These are phyloP conservation scores for Paxillus rubicundulus DNA, from an alignment of 768 basidiomycete genomes.

Conservation along the genomic window DNA sequence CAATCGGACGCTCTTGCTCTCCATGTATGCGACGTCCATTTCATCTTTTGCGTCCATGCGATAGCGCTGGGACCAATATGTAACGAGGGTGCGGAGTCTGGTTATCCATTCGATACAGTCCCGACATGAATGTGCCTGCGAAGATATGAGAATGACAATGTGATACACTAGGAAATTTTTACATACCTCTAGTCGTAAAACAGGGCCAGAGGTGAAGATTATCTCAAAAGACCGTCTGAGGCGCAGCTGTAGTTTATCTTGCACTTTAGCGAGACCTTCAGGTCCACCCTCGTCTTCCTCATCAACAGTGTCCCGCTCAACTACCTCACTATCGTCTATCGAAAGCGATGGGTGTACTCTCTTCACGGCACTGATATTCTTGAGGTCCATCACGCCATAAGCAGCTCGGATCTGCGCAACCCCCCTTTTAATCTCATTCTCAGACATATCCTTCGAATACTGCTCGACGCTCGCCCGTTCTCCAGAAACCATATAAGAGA, in stretches of 20 bases:
- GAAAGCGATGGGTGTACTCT: constrained; percentile 42
- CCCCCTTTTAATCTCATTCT: constrained; percentile 61
- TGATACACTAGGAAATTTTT: background rate
- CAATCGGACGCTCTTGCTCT: constrained; percentile 50
- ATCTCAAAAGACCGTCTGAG: constrained; percentile 78
- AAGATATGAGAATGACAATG: constrained; percentile 1
- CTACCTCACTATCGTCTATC: constrained; percentile 27
- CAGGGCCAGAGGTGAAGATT: constrained; percentile 61
- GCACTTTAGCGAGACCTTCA: constrained; percentile 41
- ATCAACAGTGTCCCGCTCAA: constrained; percentile 40
- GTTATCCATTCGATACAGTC: constrained; percentile 86
- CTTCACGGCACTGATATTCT: constrained; percentile 62
- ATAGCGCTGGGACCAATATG: constrained; percentile 81
- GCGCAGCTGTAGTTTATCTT: constrained; percentile 45
- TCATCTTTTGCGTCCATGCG: constrained; percentile 73
- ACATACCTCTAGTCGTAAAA: constrained; percentile 77
- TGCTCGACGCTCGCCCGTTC: constrained; percentile 27
- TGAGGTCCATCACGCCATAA: constrained; percentile 69
- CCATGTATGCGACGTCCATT: constrained; percentile 68
- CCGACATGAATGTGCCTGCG: constrained; percentile 59
- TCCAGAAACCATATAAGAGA: constrained; percentile 29
- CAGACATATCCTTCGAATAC: constrained; percentile 38
- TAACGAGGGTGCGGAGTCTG: constrained; percentile 62
- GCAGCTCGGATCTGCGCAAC: constrained; percentile 60
- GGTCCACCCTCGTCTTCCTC: constrained; percentile 67